A percentile compares a stretch with the other conserved stretches of the same genome.
Evolutionary conservation across 768 basidiomycete genomes (phyloP).

Genomic region (Tulasnella sp.): DNA sequence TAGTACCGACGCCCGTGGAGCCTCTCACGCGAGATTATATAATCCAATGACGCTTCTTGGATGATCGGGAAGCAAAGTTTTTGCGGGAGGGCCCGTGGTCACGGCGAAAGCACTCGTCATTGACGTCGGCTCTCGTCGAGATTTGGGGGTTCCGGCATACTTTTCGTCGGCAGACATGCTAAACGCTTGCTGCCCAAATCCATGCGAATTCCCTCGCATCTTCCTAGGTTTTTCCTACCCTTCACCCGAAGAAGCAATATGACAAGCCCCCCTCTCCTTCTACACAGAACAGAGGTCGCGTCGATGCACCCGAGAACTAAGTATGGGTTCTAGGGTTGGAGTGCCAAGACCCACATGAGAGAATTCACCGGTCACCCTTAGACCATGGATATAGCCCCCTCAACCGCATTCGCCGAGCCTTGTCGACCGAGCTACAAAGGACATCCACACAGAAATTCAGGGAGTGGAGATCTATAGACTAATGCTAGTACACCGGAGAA

Average conservation of each 20-base stretch:
- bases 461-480: conserved; percentile 1
- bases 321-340: neutral
- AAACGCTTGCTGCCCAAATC: neutral
- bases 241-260: neutral
- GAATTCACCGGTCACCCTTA: too few species aligned
- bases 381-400: too few species aligned
- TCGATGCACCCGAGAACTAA: neutral
- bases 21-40: neutral
- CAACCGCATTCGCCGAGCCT: neutral
- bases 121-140: neutral
- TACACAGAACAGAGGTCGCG: neutral
- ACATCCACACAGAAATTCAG: neutral
- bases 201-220: neutral
- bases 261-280: neutral
- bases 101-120: neutral
- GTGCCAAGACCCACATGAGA: neutral
- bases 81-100: neutral
- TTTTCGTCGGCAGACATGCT: neutral
- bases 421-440: neutral
- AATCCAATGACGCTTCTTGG: neutral
- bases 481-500: conserved; percentile 10
- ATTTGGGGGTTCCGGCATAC: too few species aligned
- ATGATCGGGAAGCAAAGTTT: neutral
- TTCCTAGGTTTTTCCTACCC: neutral
- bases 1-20: conserved; percentile 4